These are phyloP conservation scores for Neurospora tetraspora DNA, from an alignment of 495 filamentous ascomycete genomes.

Conservation along the genomic window DNA sequence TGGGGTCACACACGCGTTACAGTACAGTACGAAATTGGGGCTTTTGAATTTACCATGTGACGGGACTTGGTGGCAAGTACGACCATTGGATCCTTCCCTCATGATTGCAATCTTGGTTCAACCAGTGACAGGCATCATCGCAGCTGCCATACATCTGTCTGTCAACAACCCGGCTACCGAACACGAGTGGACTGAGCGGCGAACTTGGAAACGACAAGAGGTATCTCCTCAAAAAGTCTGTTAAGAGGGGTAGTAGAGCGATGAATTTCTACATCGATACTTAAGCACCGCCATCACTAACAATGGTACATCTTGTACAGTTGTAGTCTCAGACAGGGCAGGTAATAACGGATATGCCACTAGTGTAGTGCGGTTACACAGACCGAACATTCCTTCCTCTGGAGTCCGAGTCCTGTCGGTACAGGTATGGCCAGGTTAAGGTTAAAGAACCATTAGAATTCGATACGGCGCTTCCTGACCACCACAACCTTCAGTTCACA, in stretches of 20 bases:
- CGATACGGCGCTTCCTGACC: neutral
- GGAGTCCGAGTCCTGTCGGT: neutral
- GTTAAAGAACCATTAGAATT: neutral
- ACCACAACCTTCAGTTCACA: neutral
- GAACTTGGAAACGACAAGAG: too few relatives aligned
- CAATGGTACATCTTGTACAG: neutral
- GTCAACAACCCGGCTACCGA: neutral
- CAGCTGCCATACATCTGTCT: neutral
- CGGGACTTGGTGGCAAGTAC: neutral
- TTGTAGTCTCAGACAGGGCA: neutral
- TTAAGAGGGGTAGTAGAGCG: too few relatives aligned
- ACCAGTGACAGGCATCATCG: neutral
- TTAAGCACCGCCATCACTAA: neutral
- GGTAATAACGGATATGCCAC: neutral
- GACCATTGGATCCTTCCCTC: neutral
- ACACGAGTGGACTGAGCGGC: neutral
- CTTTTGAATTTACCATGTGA: neutral
- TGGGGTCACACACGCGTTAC: neutral
- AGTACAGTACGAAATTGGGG: neutral
- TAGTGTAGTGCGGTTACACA: neutral
- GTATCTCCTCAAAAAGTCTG: too few relatives aligned
- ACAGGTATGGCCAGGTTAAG: neutral
- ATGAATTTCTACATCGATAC: too few relatives aligned
- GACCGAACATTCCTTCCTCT: neutral
- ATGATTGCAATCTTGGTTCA: neutral